These are phyloP conservation scores for Aciculosporium take DNA, from an alignment of 2,329 filamentous ascomycete species.

Conservation along the genomic window DNA sequence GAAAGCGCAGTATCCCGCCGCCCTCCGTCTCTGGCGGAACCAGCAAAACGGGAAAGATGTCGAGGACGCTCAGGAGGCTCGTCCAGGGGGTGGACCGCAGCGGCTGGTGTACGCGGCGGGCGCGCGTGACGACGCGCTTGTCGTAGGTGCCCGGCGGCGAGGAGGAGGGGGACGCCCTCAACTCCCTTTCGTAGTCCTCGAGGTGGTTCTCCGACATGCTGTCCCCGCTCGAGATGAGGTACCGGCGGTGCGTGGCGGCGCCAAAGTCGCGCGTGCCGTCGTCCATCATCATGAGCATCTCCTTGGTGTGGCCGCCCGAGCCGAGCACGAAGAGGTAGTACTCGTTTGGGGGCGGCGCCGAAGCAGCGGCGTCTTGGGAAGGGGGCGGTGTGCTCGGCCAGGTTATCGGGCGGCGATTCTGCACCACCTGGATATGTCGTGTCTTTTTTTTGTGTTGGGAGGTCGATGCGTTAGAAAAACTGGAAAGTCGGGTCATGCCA, in stretches of 20 bases:
- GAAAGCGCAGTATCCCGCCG: conserved; percentile 29
- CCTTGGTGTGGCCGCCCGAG: conserved; percentile 85
- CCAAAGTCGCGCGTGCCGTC: conserved; percentile 36
- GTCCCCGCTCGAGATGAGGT: conserved; percentile 68
- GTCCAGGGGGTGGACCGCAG: conserved; percentile 59
- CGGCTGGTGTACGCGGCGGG: conserved; percentile 69
- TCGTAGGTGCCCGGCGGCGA: conserved; percentile 38
- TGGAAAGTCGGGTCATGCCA: no score
- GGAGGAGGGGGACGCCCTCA: conserved; percentile 14
- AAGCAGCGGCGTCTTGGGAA: background rate
- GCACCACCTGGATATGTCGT: conserved; percentile 17
- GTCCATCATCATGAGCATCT: conserved; percentile 78
- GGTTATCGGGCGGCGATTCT: conserved; percentile 9
- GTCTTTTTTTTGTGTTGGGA: conserved; percentile 9
- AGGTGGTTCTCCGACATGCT: conserved; percentile 51
- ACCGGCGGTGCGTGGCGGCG: conserved; percentile 55
- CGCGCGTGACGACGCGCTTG: conserved; percentile 56
- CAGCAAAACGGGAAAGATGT: conserved; percentile 43
- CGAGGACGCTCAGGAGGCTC: conserved; percentile 48
- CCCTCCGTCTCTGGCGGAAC: conserved; percentile 15
- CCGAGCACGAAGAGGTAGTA: conserved; percentile 74
- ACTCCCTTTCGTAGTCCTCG: conserved; percentile 33
- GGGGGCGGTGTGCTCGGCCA: conserved; percentile 5
- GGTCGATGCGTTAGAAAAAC: no score
- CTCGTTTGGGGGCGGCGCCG: conserved; percentile 9